Conservation (phyloP, 257 asterid species). For the Solanum ossicruentum region DNA sequence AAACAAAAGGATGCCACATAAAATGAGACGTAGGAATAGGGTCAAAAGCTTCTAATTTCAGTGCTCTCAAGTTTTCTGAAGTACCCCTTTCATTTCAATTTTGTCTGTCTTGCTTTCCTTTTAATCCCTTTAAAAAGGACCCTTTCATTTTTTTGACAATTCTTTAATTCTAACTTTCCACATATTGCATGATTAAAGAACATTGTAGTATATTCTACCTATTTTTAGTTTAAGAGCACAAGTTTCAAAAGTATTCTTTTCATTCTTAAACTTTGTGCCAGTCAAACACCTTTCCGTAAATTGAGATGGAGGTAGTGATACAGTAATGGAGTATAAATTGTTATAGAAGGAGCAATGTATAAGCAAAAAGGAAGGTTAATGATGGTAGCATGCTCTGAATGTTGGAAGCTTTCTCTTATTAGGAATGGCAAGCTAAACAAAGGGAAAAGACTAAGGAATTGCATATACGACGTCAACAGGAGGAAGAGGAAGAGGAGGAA, state of each 20-base stretch:
- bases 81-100: not conserved
- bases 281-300: not conserved
- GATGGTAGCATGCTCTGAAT: not conserved
- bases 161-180: not conserved
- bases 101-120: not conserved
- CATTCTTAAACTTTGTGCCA: not conserved
- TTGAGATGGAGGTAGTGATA: not conserved
- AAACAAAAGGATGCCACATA: no score
- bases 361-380: not conserved
- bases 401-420: constrained; percentile 12
- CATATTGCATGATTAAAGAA: not conserved
- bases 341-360: not conserved
- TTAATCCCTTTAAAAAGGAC: not conserved
- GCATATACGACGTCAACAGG: constrained; percentile 42
- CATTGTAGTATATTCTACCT: no score
- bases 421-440: constrained; percentile 99
- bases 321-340: not conserved
- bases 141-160: not conserved
- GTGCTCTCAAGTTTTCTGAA: not conserved
- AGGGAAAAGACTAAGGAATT: constrained; percentile 85
- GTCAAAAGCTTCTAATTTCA: not conserved
- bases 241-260: not conserved
- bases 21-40: not conserved
- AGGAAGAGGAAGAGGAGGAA: constrained; percentile 78
- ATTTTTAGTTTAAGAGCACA: not conserved